Conservation (phyloP, 768 basidiomycete species). For the Leccinum subgranulosum region DNA sequence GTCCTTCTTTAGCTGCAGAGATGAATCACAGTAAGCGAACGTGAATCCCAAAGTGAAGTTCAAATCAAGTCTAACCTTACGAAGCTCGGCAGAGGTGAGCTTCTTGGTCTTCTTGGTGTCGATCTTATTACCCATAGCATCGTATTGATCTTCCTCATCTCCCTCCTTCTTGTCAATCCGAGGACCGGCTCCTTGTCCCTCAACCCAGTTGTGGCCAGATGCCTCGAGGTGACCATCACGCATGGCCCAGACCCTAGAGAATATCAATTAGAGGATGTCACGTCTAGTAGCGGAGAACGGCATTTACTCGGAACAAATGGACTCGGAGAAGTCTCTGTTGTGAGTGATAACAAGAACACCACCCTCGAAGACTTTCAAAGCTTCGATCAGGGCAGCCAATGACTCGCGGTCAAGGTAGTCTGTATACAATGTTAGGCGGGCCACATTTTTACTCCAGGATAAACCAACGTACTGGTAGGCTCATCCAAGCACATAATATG, state of each 20-base stretch:
- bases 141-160: slow-evolving; percentile 87
- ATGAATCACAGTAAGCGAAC: slow-evolving; percentile 11
- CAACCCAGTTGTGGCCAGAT: slow-evolving; percentile 99
- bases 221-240: slow-evolving; percentile 94
- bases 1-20: slow-evolving; percentile 80
- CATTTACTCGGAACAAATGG: slow-evolving; percentile 79
- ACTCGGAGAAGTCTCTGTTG: slow-evolving; percentile 99
- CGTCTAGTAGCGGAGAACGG: background rate
- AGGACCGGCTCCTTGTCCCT: slow-evolving; percentile 93
- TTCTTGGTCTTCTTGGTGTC: slow-evolving; percentile 85
- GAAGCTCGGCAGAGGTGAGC: slow-evolving; percentile 73
- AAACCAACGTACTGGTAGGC: slow-evolving; percentile 70
- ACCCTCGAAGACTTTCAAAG: slow-evolving; percentile 96
- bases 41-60: background rate
- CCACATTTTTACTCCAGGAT: background rate
- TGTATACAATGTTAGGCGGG: slow-evolving; percentile 23
- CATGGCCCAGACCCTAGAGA: slow-evolving; percentile 91
- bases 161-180: slow-evolving; percentile 94
- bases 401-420: slow-evolving; percentile 99
- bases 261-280: background rate
- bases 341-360: slow-evolving; percentile 98
- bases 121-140: slow-evolving; percentile 99
- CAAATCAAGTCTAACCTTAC: slow-evolving; percentile 53
- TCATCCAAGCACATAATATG: slow-evolving; percentile 97
- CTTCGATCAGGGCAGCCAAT: slow-evolving; percentile 96